Base-by-base conservation (phyloP, 306 rosid genomes). In the Cucurbita pepo region DNA sequence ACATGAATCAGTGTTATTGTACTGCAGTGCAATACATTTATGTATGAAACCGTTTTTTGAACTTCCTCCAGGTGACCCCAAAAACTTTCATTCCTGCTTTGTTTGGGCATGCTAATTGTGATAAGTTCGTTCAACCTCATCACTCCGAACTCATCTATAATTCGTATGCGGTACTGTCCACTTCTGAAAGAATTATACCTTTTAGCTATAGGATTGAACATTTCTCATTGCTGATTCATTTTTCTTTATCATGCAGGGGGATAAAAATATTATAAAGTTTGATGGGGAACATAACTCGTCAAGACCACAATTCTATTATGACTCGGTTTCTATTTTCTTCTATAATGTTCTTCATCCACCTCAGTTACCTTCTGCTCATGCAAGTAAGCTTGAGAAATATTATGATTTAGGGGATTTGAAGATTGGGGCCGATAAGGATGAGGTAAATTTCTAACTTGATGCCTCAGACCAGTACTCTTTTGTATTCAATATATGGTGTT, bases 221-320 rank as follows among this genome's bases (percentile, higher is more conserved):
- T 58, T 74, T 74, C 36, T 59, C 47, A 16, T 19, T 56, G 55
- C 75, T 70, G 81, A 59, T 75, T 53, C 34, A 53, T 57, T 18
- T 48, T 55, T 80, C 67, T 76, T 73, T 74, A 66, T 83, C 53
- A 74, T 73, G 79, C 82, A 94, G 99, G 99, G 97, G 64, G 91
- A 89, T 73, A 94, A 91, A 85, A 91, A 89, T 79, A 77, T 86
- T 75, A 82, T 89, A 65, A 89, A 86, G 62, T 91, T 94, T 78
- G 90, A 85, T 45, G 99, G 99, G 51, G 99, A 94, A 85, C 99
- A 94, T 82, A 94, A 94, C 85, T 86, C 99, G 63, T 84, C 88
- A 71, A 90, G 99, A 77, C 97, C 99, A n/a, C 99, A 89, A 80
- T 84, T 84, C 84, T 94, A 86, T 79, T 84, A 79, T 75, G 96